Percentiles rank a stretch among this genome's conserved stretches.
These are phyloP conservation scores for Fusarium albosuccineum DNA, from an alignment of 2,329 filamentous ascomycete species.

Conservation along the genomic window DNA sequence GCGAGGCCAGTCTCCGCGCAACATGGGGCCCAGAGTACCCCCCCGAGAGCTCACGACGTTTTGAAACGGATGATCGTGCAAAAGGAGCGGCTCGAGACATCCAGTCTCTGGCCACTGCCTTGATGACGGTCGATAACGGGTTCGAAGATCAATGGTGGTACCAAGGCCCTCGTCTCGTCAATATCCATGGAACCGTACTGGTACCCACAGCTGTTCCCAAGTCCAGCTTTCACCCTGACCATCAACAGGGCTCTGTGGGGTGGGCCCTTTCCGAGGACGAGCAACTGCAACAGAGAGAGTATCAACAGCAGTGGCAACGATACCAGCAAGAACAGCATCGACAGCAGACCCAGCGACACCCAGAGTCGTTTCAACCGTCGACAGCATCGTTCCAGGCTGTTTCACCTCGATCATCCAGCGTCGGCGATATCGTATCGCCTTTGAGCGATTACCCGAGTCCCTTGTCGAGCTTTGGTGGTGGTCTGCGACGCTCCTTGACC, in stretches of 20 bases:
- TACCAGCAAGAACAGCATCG: conserved; percentile 20
- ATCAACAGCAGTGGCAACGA: conserved; percentile 9
- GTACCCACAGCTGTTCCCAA: conserved; percentile 32
- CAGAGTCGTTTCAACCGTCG: conserved; percentile 24
- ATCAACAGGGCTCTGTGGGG: conserved; percentile 30
- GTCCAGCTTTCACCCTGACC: conserved; percentile 23
- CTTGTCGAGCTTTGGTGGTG: conserved; percentile 34
- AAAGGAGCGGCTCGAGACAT: conserved; percentile 53
- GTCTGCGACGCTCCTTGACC: conserved; percentile 42
- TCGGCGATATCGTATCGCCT: conserved; percentile 42
- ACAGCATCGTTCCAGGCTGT: conserved; percentile 26
- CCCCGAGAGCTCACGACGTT: conserved; percentile 8
- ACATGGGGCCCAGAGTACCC: conserved; percentile 38
- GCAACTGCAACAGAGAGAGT: conserved; percentile 13
- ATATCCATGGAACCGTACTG: conserved; percentile 38
- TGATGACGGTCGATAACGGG: conserved; percentile 70
- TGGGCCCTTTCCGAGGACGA: conserved; percentile 35
- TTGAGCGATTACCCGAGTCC: conserved; percentile 45
- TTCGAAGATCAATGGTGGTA: conserved; percentile 72
- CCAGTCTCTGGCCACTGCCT: conserved; percentile 63
- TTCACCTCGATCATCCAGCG: conserved; percentile 35
- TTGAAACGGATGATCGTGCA: conserved; percentile 49
- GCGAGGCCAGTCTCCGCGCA: conserved; percentile 33
- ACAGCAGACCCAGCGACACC: conserved; percentile 22
- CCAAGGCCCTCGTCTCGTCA: conserved; percentile 55